A percentile compares a stretch with the other conserved stretches of the same genome.
These are phyloP conservation scores for Berberis thunbergii DNA, from an alignment of 164 flowering plant genomes.

Conservation along the genomic window DNA sequence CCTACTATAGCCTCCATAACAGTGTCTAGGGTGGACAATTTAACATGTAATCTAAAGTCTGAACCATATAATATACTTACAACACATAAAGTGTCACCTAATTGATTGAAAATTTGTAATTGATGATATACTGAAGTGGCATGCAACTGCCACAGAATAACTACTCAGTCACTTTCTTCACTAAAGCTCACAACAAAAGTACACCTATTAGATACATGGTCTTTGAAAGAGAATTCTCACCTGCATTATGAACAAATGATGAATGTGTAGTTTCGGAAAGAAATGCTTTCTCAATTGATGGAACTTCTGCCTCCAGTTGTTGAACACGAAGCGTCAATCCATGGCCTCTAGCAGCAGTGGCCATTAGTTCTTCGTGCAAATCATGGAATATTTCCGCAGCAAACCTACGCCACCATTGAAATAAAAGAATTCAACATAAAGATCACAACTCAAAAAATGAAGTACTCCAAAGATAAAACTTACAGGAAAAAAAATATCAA, in stretches of 20 bases:
- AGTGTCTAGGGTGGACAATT: too few species aligned
- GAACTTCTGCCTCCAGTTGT: slow-evolving; percentile 87
- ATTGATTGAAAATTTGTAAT: neutral
- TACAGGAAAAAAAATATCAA: too few species aligned
- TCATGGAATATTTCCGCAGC: slow-evolving; percentile 96
- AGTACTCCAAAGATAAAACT: neutral
- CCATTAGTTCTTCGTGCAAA: slow-evolving; percentile 94
- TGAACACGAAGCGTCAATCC: slow-evolving; percentile 76
- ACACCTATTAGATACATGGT: neutral
- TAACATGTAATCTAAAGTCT: too few species aligned
- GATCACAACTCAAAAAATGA: neutral
- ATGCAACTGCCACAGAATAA: neutral
- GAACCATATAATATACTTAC: too few species aligned
- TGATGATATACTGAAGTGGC: neutral
- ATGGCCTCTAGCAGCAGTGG: slow-evolving; percentile 91
- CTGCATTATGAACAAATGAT: slow-evolving; percentile 41
- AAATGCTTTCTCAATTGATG: slow-evolving; percentile 70
- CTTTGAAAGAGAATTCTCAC: slow-evolving; percentile 26
- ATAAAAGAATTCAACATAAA: neutral
- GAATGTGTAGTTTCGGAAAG: slow-evolving; percentile 72
- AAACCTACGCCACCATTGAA: slow-evolving; percentile 46
- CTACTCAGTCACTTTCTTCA: slow-evolving; percentile 37
- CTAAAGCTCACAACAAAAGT: slow-evolving; percentile 85
- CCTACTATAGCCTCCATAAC: too few species aligned
- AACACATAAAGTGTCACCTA: too few species aligned